Conservation (phyloP, 225 moss, liverwort and hornwort genomes). For the Rhytidiadelphus loreus region DNA sequence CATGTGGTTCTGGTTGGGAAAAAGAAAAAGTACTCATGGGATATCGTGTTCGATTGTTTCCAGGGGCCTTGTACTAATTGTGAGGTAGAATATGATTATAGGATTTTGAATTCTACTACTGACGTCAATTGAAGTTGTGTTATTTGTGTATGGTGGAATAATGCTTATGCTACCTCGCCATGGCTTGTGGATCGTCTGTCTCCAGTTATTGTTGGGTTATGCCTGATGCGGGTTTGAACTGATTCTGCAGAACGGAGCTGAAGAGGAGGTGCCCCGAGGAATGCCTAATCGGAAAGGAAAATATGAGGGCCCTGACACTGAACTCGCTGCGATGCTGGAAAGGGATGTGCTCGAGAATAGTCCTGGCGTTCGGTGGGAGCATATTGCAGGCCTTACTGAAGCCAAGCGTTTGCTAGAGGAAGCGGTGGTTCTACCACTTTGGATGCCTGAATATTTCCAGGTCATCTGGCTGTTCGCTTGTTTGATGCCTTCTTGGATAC, state of each 20-base stretch:
- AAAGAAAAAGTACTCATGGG: conserved; percentile 4
- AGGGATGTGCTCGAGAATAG: conserved; percentile 98
- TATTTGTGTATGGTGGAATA: background rate
- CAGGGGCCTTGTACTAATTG: background rate
- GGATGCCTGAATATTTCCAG: conserved; percentile 99
- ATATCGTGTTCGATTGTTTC: background rate
- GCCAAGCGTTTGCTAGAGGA: conserved; percentile 98
- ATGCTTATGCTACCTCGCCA: background rate
- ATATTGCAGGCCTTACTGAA: conserved; percentile 96
- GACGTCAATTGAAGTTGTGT: background rate
- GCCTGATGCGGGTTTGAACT: background rate
- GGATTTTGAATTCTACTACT: background rate
- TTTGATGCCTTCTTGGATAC: background rate
- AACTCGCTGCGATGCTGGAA: conserved; percentile 97
- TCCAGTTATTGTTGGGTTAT: background rate
- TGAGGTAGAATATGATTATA: conserved; percentile 2
- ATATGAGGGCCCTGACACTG: conserved; percentile 96
- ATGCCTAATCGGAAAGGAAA: conserved; percentile 61
- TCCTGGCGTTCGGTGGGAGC: conserved; percentile 99
- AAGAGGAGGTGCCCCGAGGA: conserved; percentile 89
- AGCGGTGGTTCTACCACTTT: conserved; percentile 93
- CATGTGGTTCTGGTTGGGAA: conserved; percentile 14
- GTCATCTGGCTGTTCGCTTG: background rate
- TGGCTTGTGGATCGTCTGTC: background rate
- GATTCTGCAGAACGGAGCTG: conserved; percentile 62